Evolutionary conservation across 352 stramenopile genomes (phyloP), one percentile per base, ranked within the genome.

Genomic region (Elongisporangium undulatum): DNA sequence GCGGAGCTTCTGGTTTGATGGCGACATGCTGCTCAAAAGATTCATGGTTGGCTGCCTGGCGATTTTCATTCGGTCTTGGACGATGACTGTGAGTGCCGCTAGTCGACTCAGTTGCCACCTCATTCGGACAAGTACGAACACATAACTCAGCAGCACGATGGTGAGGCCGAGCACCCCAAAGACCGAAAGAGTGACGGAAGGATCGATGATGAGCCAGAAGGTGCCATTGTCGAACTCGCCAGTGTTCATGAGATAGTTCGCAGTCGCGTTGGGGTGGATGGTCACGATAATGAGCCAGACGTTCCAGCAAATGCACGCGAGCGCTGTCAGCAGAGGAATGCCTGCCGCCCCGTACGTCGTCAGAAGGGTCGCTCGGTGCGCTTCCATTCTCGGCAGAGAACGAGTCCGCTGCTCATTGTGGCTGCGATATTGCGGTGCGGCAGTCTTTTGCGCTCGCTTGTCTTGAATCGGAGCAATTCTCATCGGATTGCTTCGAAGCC

Each of bases 231-330:
- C 75, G 23, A 82, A 78, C 12, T 69, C 59, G 3, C 63, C 55
- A 12, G 75, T 85, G 54, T 85, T 65, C 77, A 82, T 84, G 5
- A 87, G 50, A 22, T 67, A 71, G 54, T 81, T 84, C 0, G 67
- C 75, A 0, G 59, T 67, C 16, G 65, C 56, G 20, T 79, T 85
- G 0, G 75, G 75, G 2, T 61, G 53, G 5, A 74, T 50, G 24
- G 76, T 81, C n/a, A 86, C 61, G 16, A 74, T 49, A 5, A 75
- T 63, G n/a, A 84, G 49, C 51, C 72, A 72, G 2, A 51, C 48
- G 0, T 66, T 82, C 75, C 75, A 85, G 0, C 21, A 22, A 38
- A 73, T 67, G 2, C 68, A 74, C 10, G 68, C 34, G 17, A 60
- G 3, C 5, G 67, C 49, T 9, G 59, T 9, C 6, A 81, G 19